phyloP scores from a whole-genome alignment of 495 filamentous ascomycete species.

The Penicillium paxilli region DNA sequence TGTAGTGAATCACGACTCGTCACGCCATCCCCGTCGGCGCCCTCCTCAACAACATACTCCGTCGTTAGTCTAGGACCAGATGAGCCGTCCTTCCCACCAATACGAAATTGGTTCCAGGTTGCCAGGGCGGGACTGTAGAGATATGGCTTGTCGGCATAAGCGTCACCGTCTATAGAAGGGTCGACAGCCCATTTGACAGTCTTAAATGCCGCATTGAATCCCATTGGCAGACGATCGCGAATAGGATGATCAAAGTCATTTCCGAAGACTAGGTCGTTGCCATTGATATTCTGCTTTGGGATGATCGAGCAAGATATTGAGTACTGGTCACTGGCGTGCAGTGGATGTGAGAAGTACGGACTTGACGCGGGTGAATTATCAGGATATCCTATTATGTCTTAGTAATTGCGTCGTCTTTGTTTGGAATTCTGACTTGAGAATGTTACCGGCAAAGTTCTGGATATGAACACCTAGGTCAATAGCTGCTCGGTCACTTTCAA shows the following conservation, averaged over 20 bases:
- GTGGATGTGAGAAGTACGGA: constrained; percentile 70
- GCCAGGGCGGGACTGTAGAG: constrained; percentile 76
- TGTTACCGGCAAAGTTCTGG: constrained; percentile 56
- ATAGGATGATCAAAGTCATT: constrained; percentile 93
- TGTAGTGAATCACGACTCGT: constrained; percentile 44
- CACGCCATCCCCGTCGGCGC: constrained; percentile 61
- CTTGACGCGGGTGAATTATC: constrained; percentile 56
- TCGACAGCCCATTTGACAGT: constrained; percentile 86
- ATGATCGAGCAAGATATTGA: constrained; percentile 74
- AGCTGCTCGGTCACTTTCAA: constrained; percentile 60
- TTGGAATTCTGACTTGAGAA: background rate
- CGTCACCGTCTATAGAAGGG: constrained; percentile 82
- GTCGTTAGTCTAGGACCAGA: constrained; percentile 15
- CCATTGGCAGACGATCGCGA: constrained; percentile 79
- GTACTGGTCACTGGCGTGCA: constrained; percentile 76
- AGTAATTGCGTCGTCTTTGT: constrained; percentile 3
- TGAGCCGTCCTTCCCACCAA: constrained; percentile 52
- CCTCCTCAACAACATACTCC: constrained; percentile 63
- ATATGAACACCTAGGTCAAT: constrained; percentile 70
- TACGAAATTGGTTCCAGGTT: constrained; percentile 69
- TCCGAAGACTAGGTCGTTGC: constrained; percentile 77
- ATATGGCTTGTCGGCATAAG: constrained; percentile 81
- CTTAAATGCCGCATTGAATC: constrained; percentile 76
- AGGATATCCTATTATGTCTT: constrained; percentile 57
- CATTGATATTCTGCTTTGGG: constrained; percentile 65